These are phyloP conservation scores for Salvia miltiorrhiza DNA, from an alignment of 257 asterid genomes.

Conservation along the genomic window DNA sequence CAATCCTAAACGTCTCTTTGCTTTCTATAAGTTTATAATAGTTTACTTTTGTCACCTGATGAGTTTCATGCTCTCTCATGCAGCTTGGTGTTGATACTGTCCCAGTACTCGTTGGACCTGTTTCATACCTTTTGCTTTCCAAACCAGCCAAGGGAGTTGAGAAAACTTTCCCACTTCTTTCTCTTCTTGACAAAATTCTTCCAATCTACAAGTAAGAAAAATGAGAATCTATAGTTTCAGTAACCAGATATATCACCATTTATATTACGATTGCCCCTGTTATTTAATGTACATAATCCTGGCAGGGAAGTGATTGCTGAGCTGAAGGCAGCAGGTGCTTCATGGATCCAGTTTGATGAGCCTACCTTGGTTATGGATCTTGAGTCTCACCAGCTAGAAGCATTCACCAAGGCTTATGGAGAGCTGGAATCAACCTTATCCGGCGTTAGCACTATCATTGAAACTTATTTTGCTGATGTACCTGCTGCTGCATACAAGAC, in stretches of 20 bases:
- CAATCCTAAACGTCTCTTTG: neutral
- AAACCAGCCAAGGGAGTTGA: constrained; percentile 96
- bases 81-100: constrained; percentile 93
- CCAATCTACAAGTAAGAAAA: constrained; percentile 81
- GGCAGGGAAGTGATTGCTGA: constrained; percentile 89
- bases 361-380: constrained; percentile 90
- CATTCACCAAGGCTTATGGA: constrained; percentile 83
- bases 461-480: constrained; percentile 88
- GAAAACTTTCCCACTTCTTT: constrained; percentile 69
- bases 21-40: neutral
- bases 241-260: neutral
- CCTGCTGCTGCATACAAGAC: constrained; percentile 77
- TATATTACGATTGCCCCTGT: neutral
- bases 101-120: constrained; percentile 93
- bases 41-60: constrained; percentile 11
- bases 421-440: constrained; percentile 67
- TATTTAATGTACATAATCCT: neutral
- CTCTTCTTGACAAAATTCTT: constrained; percentile 85
- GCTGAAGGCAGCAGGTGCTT: constrained; percentile 94
- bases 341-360: constrained; percentile 95
- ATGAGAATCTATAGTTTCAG: neutral
- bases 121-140: constrained; percentile 36
- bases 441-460: constrained; percentile 65
- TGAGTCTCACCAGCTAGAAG: constrained; percentile 79
- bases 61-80: constrained; percentile 17